Evolutionary conservation across 768 basidiomycete species (phyloP).

Genomic region (Tulasnella sp.): DNA sequence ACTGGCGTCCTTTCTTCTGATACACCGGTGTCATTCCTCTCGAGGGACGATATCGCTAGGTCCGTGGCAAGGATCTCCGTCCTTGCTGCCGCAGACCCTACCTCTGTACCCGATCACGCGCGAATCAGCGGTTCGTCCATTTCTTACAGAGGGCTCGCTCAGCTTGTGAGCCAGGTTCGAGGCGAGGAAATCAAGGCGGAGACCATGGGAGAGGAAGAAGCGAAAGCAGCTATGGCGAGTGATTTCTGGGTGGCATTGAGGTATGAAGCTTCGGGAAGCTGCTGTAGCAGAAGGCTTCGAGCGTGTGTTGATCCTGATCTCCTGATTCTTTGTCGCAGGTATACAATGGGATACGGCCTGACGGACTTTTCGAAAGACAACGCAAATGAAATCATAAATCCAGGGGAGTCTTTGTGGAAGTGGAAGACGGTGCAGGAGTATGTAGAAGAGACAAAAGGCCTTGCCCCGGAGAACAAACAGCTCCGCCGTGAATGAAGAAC

Average conservation of each 20-base stretch:
- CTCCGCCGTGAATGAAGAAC: conserved; percentile 7
- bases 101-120: conserved; percentile 13
- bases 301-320: conserved; percentile 32
- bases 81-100: conserved; percentile 5
- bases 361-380: conserved; percentile 38
- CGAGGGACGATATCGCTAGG: conserved; percentile 21
- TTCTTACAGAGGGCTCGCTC: conserved; percentile 14
- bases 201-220: background rate
- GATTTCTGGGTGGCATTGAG: background rate
- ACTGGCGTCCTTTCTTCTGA: background rate
- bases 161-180: background rate
- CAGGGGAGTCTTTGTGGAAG: conserved; percentile 39
- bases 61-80: background rate
- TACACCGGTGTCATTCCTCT: background rate
- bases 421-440: conserved; percentile 40
- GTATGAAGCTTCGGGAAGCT: conserved; percentile 32
- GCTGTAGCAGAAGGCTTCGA: conserved; percentile 33
- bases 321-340: conserved; percentile 26
- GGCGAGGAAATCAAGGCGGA: conserved; percentile 14
- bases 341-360: conserved; percentile 38
- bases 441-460: conserved; percentile 28
- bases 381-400: conserved; percentile 41
- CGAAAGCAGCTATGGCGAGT: background rate
- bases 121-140: conserved; percentile 1
- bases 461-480: background rate